These are phyloP conservation scores for Neohortaea acidophila DNA, from an alignment of 495 filamentous ascomycete genomes.

Conservation along the genomic window DNA sequence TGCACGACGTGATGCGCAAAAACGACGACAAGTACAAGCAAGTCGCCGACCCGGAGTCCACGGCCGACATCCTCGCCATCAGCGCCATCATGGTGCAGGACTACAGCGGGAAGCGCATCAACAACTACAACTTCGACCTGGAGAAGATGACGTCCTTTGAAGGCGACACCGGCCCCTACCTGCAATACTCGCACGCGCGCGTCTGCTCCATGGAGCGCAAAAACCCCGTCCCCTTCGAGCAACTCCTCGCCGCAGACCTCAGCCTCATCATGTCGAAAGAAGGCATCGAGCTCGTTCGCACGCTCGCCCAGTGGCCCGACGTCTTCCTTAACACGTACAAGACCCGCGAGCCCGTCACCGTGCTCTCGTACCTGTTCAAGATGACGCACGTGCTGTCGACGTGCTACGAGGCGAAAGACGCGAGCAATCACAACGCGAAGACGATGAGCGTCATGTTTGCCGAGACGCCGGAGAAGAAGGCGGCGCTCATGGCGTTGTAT, in stretches of 20 bases:
- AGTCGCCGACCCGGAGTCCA: slow-evolving; percentile 42
- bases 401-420: slow-evolving; percentile 28
- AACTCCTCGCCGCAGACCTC: slow-evolving; percentile 38
- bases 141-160: slow-evolving; percentile 56
- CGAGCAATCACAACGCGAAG: slow-evolving; percentile 21
- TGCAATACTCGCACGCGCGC: slow-evolving; percentile 55
- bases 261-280: slow-evolving; percentile 37
- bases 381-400: slow-evolving; percentile 26
- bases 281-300: slow-evolving; percentile 42
- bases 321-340: slow-evolving; percentile 44
- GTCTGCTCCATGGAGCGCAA: slow-evolving; percentile 49
- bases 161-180: slow-evolving; percentile 54
- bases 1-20: slow-evolving; percentile 57
- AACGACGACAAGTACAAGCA: slow-evolving; percentile 51
- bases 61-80: slow-evolving; percentile 43
- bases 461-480: slow-evolving; percentile 20
- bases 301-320: slow-evolving; percentile 48
- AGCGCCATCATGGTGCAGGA: slow-evolving; percentile 60
- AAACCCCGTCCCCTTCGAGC: slow-evolving; percentile 29
- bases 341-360: slow-evolving; percentile 49
- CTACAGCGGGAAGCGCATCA: slow-evolving; percentile 51
- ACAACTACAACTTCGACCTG: slow-evolving; percentile 54
- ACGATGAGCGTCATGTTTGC: slow-evolving; percentile 21
- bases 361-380: slow-evolving; percentile 31
- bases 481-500: slow-evolving; percentile 28